Base-by-base conservation (phyloP, 108 stramenopile species). In the Cyclotella distinguenda region DNA sequence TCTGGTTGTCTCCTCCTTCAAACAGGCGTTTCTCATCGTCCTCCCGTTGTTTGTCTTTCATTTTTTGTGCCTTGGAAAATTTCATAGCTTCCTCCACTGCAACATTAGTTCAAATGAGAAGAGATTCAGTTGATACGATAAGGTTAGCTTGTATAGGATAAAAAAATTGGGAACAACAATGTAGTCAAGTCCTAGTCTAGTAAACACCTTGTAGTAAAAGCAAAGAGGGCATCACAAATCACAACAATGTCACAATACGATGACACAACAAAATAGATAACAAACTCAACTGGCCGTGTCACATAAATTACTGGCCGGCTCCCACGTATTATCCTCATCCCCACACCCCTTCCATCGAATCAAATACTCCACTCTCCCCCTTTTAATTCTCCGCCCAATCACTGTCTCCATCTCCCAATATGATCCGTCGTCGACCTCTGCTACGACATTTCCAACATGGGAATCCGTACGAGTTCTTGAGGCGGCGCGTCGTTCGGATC, bases 261-360 rank as follows among this genome's bases (percentile, higher is more conserved):
- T 43, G 3, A 2, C 0, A 52, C 50, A 27, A 30, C 26, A 3
- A 28, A 19, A 57, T 10, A 13, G 42, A 32, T 19, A 55, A 7
- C 15, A 35, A 10, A 44, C 72, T 49, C 71, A 38, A 66, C 70
- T 68, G 12, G 80, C 82, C 43, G 81, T 63, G 68, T 83, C 82
- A 53, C 84, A 81, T 3, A 87, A 52, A 60, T 85, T 87, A 4
- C 38, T 38, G 10, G 64, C 72, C 1, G 84, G 82, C 73, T 87
- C 86, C 86, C 86, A 87, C 26, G 86, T 85, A 60, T 82, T 77
- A 11, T 78, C 72, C 0, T 66, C 63, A 16, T 80, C 80, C 1
- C 72, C 28, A 54, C 70, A 87, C 3, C 74, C 80, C 61, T 74
- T 83, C 86, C 86, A 87, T 30, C 74, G 65, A 36, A 87, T 78